Percentiles rank a stretch among this genome's conserved stretches.
Conservation (phyloP, 768 basidiomycete genomes). For the Tremella yokohamensis region DNA sequence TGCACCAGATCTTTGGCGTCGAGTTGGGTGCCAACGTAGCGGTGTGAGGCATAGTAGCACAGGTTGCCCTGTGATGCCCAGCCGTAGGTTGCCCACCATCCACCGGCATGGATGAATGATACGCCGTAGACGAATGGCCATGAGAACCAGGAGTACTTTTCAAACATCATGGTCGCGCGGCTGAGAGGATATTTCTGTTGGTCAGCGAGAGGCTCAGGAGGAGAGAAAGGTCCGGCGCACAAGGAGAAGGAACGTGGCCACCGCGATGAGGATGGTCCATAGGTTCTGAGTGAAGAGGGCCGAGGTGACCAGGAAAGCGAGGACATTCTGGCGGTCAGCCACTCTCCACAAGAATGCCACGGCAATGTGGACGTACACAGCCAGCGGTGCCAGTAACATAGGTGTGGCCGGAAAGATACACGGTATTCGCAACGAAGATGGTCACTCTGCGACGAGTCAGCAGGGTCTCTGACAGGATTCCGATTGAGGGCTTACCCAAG, state of each 20-base stretch:
- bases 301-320: constrained; percentile 40
- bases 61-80: constrained; percentile 31
- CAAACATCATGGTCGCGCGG: constrained; percentile 28
- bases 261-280: constrained; percentile 47
- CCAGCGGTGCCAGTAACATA: constrained; percentile 24
- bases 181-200: constrained; percentile 45
- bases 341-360: background rate
- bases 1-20: constrained; percentile 44
- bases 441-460: constrained; percentile 24
- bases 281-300: constrained; percentile 48
- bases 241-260: constrained; percentile 45
- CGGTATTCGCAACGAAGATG: constrained; percentile 25
- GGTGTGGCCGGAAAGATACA: constrained; percentile 25
- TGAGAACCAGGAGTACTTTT: constrained; percentile 31
- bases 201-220: background rate
- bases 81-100: constrained; percentile 27
- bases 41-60: constrained; percentile 40
- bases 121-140: constrained; percentile 33
- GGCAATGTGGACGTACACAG: constrained; percentile 25
- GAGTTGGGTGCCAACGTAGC: background rate
- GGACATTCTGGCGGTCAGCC: constrained; percentile 25
- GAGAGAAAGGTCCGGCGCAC: constrained; percentile 20
- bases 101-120: constrained; percentile 38
- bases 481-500: constrained; percentile 38
- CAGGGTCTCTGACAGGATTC: background rate